These are phyloP conservation scores for Mimosa pudica DNA, from an alignment of 306 rosid genomes.

Conservation along the genomic window DNA sequence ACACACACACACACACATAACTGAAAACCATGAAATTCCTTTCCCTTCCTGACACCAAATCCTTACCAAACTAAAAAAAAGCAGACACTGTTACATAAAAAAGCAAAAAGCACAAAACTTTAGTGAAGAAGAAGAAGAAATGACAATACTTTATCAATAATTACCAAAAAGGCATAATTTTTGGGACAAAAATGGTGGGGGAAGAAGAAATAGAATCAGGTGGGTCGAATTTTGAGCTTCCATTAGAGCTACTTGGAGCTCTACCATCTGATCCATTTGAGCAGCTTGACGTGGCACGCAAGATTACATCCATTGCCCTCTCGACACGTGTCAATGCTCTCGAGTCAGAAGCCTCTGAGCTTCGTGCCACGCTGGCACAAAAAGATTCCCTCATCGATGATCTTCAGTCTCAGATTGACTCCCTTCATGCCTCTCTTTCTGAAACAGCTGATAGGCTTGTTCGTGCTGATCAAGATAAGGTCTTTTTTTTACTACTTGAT, in stretches of 20 bases:
- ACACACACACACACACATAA: not conserved
- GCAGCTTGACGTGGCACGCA: slow-evolving; percentile 96
- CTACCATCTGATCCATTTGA: slow-evolving; percentile 91
- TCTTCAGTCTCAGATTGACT: slow-evolving; percentile 64
- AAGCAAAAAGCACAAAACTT: not conserved
- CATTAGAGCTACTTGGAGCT: slow-evolving; percentile 60
- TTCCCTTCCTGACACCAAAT: not conserved
- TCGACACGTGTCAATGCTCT: slow-evolving; percentile 74
- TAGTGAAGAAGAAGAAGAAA: not conserved
- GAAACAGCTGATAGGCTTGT: slow-evolving; percentile 61
- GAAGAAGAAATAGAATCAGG: slow-evolving; percentile 51
- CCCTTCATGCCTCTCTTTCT: slow-evolving; percentile 58
- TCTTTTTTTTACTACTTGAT: not conserved
- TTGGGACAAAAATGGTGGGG: slow-evolving; percentile 36
- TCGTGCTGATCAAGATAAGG: slow-evolving; percentile 63
- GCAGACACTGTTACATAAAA: not conserved
- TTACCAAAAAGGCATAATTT: not conserved
- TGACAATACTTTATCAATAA: not conserved
- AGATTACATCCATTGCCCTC: slow-evolving; percentile 79
- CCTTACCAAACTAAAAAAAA: not conserved
- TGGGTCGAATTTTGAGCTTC: slow-evolving; percentile 57
- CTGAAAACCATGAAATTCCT: not conserved
- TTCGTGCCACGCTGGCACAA: slow-evolving; percentile 57
- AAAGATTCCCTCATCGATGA: slow-evolving; percentile 57
- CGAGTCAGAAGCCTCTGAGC: slow-evolving; percentile 54